A percentile compares a stretch with the other conserved stretches of the same genome.
These are phyloP conservation scores for Colletotrichum sp. DNA, from an alignment of 2,329 filamentous ascomycete species.

Conservation along the genomic window DNA sequence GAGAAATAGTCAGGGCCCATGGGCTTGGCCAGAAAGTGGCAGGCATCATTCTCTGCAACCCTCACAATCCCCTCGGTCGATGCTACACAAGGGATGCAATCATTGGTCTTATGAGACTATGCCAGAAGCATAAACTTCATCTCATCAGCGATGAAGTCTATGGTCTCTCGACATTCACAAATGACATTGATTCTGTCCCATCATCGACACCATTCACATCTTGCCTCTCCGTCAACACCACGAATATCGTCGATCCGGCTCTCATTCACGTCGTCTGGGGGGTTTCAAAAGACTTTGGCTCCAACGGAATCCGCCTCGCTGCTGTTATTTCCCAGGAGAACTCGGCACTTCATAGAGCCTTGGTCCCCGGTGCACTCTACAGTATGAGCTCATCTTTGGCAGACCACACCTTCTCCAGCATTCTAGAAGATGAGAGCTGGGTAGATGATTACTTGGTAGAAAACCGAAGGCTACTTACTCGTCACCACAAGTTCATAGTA, in stretches of 20 bases:
- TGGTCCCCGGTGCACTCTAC: not conserved
- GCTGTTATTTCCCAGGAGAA: not conserved
- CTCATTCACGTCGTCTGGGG: not conserved
- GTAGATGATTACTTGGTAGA: not conserved
- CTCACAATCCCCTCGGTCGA: not conserved
- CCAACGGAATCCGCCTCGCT: not conserved
- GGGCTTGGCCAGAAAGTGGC: not conserved
- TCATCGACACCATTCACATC: not conserved
- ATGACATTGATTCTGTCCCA: conserved; percentile 28
- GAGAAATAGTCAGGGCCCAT: not conserved
- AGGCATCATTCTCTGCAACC: not conserved
- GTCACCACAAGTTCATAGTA: not conserved
- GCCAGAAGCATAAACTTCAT: conserved; percentile 40
- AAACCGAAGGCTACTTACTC: not conserved
- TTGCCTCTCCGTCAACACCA: not conserved
- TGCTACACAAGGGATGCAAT: not conserved
- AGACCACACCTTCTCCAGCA: not conserved
- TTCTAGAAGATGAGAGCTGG: not conserved
- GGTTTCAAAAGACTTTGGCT: not conserved
- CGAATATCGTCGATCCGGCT: not conserved
- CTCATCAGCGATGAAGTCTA: conserved; percentile 55
- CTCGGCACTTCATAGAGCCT: conserved; percentile 25
- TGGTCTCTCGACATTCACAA: conserved; percentile 44
- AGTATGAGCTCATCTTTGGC: not conserved
- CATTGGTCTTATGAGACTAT: not conserved